Percentiles rank a stretch among this genome's conserved stretches.
Conservation (phyloP, 257 asterid species). For the Catharanthus roseus region DNA sequence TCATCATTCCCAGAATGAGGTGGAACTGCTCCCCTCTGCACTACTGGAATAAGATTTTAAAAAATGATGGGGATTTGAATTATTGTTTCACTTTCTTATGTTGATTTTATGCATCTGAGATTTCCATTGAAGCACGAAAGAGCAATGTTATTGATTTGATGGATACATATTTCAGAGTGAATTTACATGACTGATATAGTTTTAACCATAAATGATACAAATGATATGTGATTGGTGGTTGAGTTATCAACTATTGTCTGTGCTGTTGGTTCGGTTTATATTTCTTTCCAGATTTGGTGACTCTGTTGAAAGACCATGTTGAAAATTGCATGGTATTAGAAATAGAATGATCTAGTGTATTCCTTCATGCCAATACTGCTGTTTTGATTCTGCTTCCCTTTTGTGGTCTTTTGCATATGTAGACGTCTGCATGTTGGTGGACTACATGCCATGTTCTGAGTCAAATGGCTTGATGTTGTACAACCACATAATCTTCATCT, state of each 20-base stretch:
- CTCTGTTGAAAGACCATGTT: not conserved
- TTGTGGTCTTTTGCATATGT: conserved; percentile 26
- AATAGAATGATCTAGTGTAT: not conserved
- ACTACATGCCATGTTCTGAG: conserved; percentile 30
- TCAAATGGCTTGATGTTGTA: conserved; percentile 30
- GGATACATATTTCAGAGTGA: not conserved
- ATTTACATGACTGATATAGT: not conserved
- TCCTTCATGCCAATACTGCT: not conserved
- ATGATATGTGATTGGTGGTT: not conserved
- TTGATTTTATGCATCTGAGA: not conserved
- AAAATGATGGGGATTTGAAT: not conserved
- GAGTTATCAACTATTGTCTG: not conserved
- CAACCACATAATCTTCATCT: conserved; percentile 12
- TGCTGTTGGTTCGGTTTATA: not conserved
- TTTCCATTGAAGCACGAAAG: not conserved
- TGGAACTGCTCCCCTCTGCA: not conserved
- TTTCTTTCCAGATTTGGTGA: not conserved
- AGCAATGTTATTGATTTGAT: not conserved
- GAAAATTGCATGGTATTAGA: not conserved
- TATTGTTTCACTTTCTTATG: not conserved
- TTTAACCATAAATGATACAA: not conserved
- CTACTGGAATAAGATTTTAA: not conserved
- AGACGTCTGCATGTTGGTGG: conserved; percentile 32
- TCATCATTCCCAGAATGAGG: not conserved
- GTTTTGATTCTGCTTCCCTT: conserved; percentile 14